phyloP scores from a whole-genome alignment of 2,329 filamentous ascomycete genomes.

The Exophiala alcalophila region DNA sequence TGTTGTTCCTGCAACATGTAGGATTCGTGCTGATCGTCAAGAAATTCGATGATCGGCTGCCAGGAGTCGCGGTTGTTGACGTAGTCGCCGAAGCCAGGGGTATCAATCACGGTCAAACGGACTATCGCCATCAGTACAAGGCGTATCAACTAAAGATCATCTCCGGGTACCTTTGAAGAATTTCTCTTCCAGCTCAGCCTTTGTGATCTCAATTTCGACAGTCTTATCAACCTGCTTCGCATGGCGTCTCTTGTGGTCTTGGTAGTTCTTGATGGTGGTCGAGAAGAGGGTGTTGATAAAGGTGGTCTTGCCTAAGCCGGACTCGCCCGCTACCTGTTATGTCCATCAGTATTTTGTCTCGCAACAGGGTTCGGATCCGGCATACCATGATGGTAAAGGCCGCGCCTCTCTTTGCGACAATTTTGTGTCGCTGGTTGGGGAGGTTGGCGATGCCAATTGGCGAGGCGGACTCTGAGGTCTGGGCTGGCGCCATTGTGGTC shows the following conservation, averaged over 20 bases:
- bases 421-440: constrained; percentile 71
- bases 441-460: constrained; percentile 74
- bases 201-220: constrained; percentile 99
- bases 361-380: too few relatives aligned
- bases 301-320: constrained; percentile 96
- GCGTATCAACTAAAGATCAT: too few relatives aligned
- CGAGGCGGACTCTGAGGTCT: constrained; percentile 58
- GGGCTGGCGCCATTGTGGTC: constrained; percentile 51
- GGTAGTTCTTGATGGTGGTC: constrained; percentile 99
- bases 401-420: constrained; percentile 80
- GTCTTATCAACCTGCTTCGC: constrained; percentile 99
- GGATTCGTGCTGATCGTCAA: constrained; percentile 99
- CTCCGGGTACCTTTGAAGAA: constrained; percentile 98
- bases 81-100: constrained; percentile 98
- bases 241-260: constrained; percentile 98
- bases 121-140: too few relatives aligned
- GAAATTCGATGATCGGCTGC: constrained; percentile 99
- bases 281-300: constrained; percentile 99
- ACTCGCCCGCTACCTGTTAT: constrained; percentile 91
- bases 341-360: constrained; percentile 20
- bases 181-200: constrained; percentile 99
- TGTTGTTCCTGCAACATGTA: constrained; percentile 99
- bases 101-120: constrained; percentile 97
- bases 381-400: constrained; percentile 98
- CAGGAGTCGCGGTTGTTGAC: constrained; percentile 99